Conservation (phyloP, 2,329 filamentous ascomycete species). For the Aspergillus chevalieri region DNA sequence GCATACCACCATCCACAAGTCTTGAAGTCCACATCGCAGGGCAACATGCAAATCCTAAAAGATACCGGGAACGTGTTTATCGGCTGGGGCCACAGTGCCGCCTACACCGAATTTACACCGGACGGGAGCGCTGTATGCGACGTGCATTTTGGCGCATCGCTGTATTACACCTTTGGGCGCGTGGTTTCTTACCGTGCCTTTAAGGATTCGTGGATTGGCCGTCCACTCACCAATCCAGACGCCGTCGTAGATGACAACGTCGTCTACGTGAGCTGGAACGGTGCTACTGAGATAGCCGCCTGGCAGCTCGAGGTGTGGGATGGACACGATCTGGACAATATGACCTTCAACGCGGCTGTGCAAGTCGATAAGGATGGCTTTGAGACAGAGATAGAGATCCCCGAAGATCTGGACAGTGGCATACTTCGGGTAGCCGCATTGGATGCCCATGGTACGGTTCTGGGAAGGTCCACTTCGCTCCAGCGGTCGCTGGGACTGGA, state of each 20-base stretch:
- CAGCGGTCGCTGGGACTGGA: conserved; percentile 4
- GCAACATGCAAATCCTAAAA: conserved; percentile 36
- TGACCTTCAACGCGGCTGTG: conserved; percentile 11
- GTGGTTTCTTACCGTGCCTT: conserved; percentile 52
- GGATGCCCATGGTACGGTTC: conserved; percentile 10
- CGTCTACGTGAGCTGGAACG: conserved; percentile 43
- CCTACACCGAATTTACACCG: conserved; percentile 45
- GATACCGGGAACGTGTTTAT: conserved; percentile 42
- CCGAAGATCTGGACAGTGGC: conserved; percentile 4
- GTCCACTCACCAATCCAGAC: conserved; percentile 34
- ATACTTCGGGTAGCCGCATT: conserved; percentile 17
- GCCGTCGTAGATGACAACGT: conserved; percentile 19
- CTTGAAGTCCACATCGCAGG: conserved; percentile 35
- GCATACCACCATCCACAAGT: conserved; percentile 35
- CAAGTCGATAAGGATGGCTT: conserved; percentile 23
- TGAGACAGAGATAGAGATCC: conserved; percentile 23
- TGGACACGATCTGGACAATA: conserved; percentile 4
- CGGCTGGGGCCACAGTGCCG: conserved; percentile 47
- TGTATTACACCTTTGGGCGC: conserved; percentile 24
- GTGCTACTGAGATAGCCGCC: conserved; percentile 35
- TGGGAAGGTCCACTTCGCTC: conserved; percentile 12
- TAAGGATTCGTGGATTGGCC: conserved; percentile 49
- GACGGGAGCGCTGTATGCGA: conserved; percentile 51
- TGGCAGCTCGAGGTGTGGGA: conserved; percentile 24
- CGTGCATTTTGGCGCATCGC: conserved; percentile 40